Evolutionary conservation across 1,284 basidiomycete species (phyloP).

Genomic region (Pseudozyma thailandica): DNA sequence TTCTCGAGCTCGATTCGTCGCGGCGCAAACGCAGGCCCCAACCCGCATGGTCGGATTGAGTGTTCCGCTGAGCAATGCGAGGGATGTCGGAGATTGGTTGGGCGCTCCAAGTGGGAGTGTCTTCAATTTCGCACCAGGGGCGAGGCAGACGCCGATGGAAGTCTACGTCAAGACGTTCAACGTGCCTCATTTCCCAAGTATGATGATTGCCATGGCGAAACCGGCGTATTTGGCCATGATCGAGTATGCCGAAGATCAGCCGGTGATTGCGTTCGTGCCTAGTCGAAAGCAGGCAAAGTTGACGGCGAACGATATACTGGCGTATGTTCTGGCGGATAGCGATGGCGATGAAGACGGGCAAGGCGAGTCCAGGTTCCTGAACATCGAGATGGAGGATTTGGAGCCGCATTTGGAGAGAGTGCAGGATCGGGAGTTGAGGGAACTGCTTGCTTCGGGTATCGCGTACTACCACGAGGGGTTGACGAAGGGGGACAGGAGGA

Average conservation of each 20-base stretch:
- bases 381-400: slow-evolving; percentile 84
- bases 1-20: slow-evolving; percentile 92
- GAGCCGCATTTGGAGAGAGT: slow-evolving; percentile 89
- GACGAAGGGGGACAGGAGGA: slow-evolving; percentile 87
- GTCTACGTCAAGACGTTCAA: slow-evolving; percentile 96
- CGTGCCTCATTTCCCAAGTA: slow-evolving; percentile 94
- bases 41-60: slow-evolving; percentile 93
- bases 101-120: slow-evolving; percentile 86
- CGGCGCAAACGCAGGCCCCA: slow-evolving; percentile 89
- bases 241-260: slow-evolving; percentile 86
- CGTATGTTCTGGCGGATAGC: slow-evolving; percentile 88
- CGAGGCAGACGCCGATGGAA: slow-evolving; percentile 94
- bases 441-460: slow-evolving; percentile 87
- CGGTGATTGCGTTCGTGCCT: slow-evolving; percentile 91
- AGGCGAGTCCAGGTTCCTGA: slow-evolving; percentile 83
- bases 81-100: slow-evolving; percentile 97
- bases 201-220: slow-evolving; percentile 99
- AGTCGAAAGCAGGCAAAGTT: slow-evolving; percentile 91
- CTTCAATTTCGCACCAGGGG: slow-evolving; percentile 97
- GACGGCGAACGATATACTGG: slow-evolving; percentile 89
- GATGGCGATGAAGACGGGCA: slow-evolving; percentile 65
- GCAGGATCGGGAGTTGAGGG: slow-evolving; percentile 80
- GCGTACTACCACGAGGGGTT: slow-evolving; percentile 97
- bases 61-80: slow-evolving; percentile 94
- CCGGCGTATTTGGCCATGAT: slow-evolving; percentile 93